These are phyloP conservation scores for Globisporangium apiculatum DNA, from an alignment of 352 stramenopile genomes.

Conservation along the genomic window DNA sequence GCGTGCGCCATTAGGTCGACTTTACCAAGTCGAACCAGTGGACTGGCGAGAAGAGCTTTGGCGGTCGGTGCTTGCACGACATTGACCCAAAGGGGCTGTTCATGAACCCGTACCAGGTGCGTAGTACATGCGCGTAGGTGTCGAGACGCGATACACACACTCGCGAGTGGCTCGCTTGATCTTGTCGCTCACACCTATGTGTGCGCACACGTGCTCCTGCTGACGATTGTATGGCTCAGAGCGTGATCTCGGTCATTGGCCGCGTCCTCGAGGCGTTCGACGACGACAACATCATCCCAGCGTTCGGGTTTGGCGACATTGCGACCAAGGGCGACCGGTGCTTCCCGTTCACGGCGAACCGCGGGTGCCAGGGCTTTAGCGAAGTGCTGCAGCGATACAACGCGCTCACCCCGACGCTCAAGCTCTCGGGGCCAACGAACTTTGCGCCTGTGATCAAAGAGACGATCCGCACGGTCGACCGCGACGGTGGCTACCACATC, in stretches of 20 bases:
- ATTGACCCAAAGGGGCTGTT: constrained; percentile 34
- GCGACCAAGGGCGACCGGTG: constrained; percentile 35
- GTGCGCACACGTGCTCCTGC: too few relatives aligned
- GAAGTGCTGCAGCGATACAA: constrained; percentile 60
- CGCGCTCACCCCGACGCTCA: constrained; percentile 41
- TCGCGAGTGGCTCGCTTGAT: too few relatives aligned
- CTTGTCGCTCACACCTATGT: neutral
- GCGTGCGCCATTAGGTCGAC: constrained; percentile 30
- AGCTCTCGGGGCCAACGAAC: constrained; percentile 55
- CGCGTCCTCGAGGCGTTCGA: constrained; percentile 67
- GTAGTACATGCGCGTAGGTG: neutral
- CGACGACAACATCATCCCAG: constrained; percentile 75
- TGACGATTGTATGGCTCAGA: constrained; percentile 16
- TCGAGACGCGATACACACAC: neutral
- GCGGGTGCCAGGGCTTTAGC: constrained; percentile 43
- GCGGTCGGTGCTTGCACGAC: constrained; percentile 46
- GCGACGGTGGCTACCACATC: constrained; percentile 63
- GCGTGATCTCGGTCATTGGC: constrained; percentile 70
- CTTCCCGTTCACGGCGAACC: constrained; percentile 33
- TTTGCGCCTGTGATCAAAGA: constrained; percentile 63
- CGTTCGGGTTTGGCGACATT: constrained; percentile 60
- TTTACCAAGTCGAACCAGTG: constrained; percentile 68
- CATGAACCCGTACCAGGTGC: constrained; percentile 60
- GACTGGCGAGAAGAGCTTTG: constrained; percentile 60
- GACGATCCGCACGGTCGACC: constrained; percentile 33